These are phyloP conservation scores for Botryobasidium botryosum DNA, from an alignment of 768 basidiomycete genomes.

Conservation along the genomic window DNA sequence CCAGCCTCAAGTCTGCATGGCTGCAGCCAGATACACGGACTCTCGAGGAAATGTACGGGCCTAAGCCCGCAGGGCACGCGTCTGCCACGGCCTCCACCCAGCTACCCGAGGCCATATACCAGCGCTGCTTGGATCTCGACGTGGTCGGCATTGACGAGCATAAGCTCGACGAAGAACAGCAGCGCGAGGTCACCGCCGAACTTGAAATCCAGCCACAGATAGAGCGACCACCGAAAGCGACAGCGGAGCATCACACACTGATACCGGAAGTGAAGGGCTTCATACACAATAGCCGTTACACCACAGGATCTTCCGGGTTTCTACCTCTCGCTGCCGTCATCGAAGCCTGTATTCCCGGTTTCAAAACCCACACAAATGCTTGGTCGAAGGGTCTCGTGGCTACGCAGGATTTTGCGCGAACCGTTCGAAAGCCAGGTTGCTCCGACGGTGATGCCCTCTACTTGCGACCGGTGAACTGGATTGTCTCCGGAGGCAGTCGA, in stretches of 20 bases:
- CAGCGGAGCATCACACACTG: not conserved
- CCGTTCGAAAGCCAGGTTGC: not conserved
- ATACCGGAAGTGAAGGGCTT: too few relatives aligned
- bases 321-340: too few relatives aligned
- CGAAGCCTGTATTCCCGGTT: too few relatives aligned
- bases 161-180: conserved; percentile 1
- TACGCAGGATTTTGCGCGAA: not conserved
- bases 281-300: too few relatives aligned
- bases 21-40: conserved; percentile 7
- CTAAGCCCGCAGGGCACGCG: not conserved
- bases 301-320: too few relatives aligned
- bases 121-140: not conserved
- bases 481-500: conserved; percentile 18
- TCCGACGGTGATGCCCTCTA: conserved; percentile 14
- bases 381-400: not conserved
- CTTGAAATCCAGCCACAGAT: not conserved
- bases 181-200: conserved; percentile 1
- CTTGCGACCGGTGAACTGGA: conserved; percentile 28
- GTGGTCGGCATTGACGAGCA: not conserved
- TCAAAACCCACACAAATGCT: too few relatives aligned
- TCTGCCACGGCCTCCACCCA: not conserved
- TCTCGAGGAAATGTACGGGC: conserved; percentile 6
- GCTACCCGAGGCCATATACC: not conserved
- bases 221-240: not conserved
- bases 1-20: not conserved